phyloP scores from a whole-genome alignment of 1,284 basidiomycete species.

The Austropuccinia psidii region DNA sequence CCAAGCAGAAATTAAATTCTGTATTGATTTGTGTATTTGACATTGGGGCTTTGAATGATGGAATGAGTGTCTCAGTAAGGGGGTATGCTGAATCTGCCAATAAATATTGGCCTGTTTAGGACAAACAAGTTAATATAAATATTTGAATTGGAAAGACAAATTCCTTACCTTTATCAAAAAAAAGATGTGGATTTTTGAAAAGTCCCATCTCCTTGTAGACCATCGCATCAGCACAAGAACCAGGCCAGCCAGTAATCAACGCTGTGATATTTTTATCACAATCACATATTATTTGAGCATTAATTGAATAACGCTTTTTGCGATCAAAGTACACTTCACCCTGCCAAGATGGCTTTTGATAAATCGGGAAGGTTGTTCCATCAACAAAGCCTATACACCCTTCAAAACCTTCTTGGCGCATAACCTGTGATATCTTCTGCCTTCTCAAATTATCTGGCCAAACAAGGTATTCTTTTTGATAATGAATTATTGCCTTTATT shows the following conservation, averaged over 20 bases:
- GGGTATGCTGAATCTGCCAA: conserved; percentile 7
- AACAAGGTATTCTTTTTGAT: background rate
- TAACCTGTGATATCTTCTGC: background rate
- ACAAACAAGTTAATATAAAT: no score
- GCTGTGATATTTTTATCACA: conserved; percentile 11
- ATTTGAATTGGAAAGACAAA: no score
- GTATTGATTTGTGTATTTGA: background rate
- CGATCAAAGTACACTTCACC: conserved; percentile 11
- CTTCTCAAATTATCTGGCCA: background rate
- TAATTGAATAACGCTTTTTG: conserved; percentile 14
- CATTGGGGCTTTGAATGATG: conserved; percentile 3
- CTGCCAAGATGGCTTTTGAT: background rate
- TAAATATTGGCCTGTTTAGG: conserved; percentile 8
- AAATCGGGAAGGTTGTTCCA: conserved; percentile 1
- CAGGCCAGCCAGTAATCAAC: conserved; percentile 16
- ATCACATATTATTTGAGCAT: conserved; percentile 11
- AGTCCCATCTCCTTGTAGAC: background rate
- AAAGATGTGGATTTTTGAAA: background rate
- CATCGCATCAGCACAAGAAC: conserved; percentile 3
- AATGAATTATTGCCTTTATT: background rate
- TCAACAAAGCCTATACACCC: conserved; percentile 13
- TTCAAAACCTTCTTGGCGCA: background rate
- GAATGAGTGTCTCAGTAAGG: background rate
- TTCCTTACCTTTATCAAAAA: background rate
- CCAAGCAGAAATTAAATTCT: conserved; percentile 15